Conservation (phyloP, 2,329 filamentous ascomycete species). For the Grosmannia clavigera region DNA sequence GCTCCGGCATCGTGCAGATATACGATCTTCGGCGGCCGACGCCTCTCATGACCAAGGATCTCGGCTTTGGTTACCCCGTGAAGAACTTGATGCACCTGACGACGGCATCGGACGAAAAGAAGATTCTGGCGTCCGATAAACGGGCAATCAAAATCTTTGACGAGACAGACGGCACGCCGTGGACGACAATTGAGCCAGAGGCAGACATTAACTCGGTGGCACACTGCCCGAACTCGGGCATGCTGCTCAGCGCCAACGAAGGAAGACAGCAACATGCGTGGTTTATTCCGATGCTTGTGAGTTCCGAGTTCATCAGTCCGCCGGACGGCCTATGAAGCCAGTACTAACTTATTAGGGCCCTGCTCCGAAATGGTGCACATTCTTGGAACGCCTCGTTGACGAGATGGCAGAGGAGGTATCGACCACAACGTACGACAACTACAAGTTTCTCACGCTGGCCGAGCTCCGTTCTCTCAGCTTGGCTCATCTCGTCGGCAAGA, state of each 20-base stretch:
- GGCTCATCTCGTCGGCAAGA: slow-evolving; percentile 80
- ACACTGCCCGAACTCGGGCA: slow-evolving; percentile 84
- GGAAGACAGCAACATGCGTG: slow-evolving; percentile 85
- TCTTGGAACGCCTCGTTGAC: slow-evolving; percentile 94
- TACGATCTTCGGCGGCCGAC: slow-evolving; percentile 85
- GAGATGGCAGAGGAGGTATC: slow-evolving; percentile 83
- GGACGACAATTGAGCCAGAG: slow-evolving; percentile 89
- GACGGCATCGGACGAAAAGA: slow-evolving; percentile 63
- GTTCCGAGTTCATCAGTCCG: background rate
- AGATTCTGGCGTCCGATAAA: slow-evolving; percentile 86
- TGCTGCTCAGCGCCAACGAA: slow-evolving; percentile 95
- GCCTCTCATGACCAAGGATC: slow-evolving; percentile 81
- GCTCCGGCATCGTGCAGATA: slow-evolving; percentile 73
- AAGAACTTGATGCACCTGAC: slow-evolving; percentile 69
- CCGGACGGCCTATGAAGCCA: background rate
- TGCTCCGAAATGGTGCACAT: slow-evolving; percentile 89
- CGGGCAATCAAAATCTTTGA: slow-evolving; percentile 97
- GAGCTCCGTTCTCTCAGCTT: slow-evolving; percentile 79
- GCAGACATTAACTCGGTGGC: slow-evolving; percentile 93
- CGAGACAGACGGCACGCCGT: slow-evolving; percentile 65
- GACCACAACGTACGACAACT: slow-evolving; percentile 91
- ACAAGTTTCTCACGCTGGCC: slow-evolving; percentile 87
- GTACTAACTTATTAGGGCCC: slow-evolving; percentile 41
- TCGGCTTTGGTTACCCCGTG: slow-evolving; percentile 88
- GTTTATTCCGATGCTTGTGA: slow-evolving; percentile 15